These are phyloP conservation scores for Erucastrum elatum DNA, from an alignment of 345 rosid species.

Conservation along the genomic window DNA sequence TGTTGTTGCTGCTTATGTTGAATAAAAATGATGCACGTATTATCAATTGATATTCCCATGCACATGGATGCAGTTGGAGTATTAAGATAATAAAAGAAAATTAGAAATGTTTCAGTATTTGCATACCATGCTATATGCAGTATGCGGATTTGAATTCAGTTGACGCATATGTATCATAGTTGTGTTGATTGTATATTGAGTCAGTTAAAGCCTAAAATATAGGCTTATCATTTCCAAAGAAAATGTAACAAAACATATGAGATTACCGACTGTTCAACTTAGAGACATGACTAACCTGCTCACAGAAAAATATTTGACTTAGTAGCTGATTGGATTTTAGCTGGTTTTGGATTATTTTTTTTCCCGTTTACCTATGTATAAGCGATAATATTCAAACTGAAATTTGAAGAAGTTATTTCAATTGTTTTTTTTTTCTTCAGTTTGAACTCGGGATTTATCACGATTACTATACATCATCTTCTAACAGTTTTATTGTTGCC, in stretches of 20 bases:
- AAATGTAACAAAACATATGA: too few relatives aligned
- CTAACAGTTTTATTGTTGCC: too few relatives aligned
- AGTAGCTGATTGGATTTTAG: not conserved
- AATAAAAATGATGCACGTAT: slow-evolving; percentile 5
- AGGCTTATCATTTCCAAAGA: not conserved
- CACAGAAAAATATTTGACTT: not conserved
- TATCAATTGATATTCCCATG: not conserved
- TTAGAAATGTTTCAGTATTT: too few relatives aligned
- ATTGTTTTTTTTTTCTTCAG: too few relatives aligned
- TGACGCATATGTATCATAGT: too few relatives aligned
- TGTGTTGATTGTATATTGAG: not conserved
- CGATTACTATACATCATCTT: too few relatives aligned
- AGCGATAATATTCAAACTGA: too few relatives aligned
- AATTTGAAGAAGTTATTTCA: too few relatives aligned
- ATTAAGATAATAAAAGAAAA: not conserved
- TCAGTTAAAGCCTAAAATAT: not conserved
- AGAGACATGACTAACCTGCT: not conserved
- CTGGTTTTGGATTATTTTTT: not conserved
- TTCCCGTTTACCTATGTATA: too few relatives aligned
- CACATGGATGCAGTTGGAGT: not conserved
- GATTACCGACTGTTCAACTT: not conserved
- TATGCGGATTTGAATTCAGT: too few relatives aligned
- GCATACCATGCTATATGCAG: too few relatives aligned
- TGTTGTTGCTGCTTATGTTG: slow-evolving; percentile 26
- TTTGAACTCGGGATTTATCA: too few relatives aligned